phyloP scores from a whole-genome alignment of 164 flowering plant genomes.

The Vitis labrusca region DNA sequence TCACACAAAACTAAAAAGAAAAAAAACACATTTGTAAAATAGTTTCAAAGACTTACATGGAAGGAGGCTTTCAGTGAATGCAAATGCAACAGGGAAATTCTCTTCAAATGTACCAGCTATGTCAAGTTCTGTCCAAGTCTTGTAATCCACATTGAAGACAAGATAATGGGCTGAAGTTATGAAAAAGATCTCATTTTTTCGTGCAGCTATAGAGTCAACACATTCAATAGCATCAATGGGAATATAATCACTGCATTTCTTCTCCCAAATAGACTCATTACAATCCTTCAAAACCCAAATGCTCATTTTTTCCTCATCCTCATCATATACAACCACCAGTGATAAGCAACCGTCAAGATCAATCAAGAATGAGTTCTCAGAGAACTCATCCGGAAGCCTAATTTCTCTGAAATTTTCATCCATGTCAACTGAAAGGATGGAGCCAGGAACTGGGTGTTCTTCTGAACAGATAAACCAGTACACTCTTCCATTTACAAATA shows the following conservation, averaged over 20 bases:
- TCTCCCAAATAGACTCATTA: conserved; percentile 6
- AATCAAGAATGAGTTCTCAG: conserved; percentile 11
- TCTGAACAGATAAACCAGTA: conserved; percentile 10
- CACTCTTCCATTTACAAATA: conserved; percentile 12
- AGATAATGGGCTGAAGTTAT: conserved; percentile 1
- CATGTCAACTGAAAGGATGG: conserved; percentile 15
- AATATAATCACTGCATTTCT: background rate
- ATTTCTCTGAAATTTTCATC: conserved; percentile 15
- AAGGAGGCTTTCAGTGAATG: conserved; percentile 11
- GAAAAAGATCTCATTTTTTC: background rate
- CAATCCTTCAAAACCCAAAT: background rate
- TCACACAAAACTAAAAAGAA: no score
- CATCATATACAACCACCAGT: conserved; percentile 2
- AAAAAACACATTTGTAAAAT: background rate
- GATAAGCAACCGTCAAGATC: conserved; percentile 7
- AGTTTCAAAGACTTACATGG: conserved; percentile 13
- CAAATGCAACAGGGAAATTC: background rate
- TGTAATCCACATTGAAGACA: conserved; percentile 2
- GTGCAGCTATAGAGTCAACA: conserved; percentile 3
- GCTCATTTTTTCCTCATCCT: background rate
- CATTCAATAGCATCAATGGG: background rate
- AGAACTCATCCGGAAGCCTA: conserved; percentile 9
- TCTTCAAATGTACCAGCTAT: background rate
- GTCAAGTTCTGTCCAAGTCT: background rate
- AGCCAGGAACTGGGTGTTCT: conserved; percentile 1